Evolutionary conservation across 2,329 filamentous ascomycete genomes (phyloP).

Genomic region (Diaporthe sp.): DNA sequence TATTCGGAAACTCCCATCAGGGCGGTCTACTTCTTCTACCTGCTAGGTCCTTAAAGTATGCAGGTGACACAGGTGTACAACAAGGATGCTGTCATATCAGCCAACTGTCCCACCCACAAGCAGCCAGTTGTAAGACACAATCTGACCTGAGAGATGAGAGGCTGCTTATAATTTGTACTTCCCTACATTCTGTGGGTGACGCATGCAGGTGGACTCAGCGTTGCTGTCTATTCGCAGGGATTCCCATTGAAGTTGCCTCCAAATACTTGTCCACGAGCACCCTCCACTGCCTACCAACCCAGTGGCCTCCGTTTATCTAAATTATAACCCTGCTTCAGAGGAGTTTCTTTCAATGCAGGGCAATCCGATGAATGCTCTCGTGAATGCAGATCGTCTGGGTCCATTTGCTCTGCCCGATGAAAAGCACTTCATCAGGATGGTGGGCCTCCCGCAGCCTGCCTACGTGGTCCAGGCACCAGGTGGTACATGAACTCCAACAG

Average conservation of each 20-base stretch:
- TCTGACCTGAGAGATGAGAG: background rate
- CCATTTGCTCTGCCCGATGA: slow-evolving; percentile 7
- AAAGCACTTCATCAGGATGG: background rate
- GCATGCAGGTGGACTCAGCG: no score
- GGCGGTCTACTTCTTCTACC: background rate
- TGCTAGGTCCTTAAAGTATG: background rate
- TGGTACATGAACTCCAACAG: background rate
- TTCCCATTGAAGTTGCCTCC: background rate
- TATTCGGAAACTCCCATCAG: background rate
- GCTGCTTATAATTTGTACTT: background rate
- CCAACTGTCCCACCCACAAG: no score
- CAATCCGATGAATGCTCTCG: background rate
- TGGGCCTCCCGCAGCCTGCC: slow-evolving; percentile 27
- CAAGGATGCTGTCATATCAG: background rate
- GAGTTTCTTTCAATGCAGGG: background rate
- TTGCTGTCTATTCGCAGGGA: background rate
- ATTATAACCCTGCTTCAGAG: background rate
- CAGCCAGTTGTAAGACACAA: background rate
- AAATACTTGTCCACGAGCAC: no score
- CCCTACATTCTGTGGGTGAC: background rate
- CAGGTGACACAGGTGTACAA: background rate
- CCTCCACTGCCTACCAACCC: background rate
- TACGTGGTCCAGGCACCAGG: background rate
- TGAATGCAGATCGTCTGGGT: background rate
- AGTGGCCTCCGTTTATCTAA: background rate